Evolutionary conservation across 495 filamentous ascomycete species (phyloP).

Genomic region (Penicillium maclennaniae): DNA sequence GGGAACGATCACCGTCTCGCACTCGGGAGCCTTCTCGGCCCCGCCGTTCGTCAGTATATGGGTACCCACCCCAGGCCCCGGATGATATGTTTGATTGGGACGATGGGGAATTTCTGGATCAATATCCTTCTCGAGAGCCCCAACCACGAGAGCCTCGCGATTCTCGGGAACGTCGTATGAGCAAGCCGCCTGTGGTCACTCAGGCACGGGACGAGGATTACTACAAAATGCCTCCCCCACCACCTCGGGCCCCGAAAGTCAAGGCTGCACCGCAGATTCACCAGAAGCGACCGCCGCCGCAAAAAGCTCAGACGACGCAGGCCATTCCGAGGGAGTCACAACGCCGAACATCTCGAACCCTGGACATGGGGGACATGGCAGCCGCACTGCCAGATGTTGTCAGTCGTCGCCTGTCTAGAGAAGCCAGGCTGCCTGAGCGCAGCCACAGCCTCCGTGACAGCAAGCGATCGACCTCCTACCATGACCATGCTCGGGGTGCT

Average conservation of each 20-base stretch:
- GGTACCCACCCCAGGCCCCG: constrained; percentile 15
- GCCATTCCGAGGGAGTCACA: constrained; percentile 20
- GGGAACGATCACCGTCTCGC: constrained; percentile 33
- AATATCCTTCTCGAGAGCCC: constrained; percentile 24
- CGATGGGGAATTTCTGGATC: constrained; percentile 27
- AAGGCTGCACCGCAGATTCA: constrained; percentile 28
- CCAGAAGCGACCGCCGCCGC: constrained; percentile 28
- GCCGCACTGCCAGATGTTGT: constrained; percentile 31
- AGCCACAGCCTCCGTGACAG: constrained; percentile 30
- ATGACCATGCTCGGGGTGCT: constrained; percentile 27
- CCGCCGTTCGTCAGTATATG: constrained; percentile 36
- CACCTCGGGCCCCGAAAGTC: constrained; percentile 34
- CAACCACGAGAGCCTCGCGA: constrained; percentile 7
- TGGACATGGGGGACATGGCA: constrained; percentile 34
- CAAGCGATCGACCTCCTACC: constrained; percentile 31
- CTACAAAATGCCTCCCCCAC: constrained; percentile 41
- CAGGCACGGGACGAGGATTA: constrained; percentile 41
- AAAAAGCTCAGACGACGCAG: constrained; percentile 25
- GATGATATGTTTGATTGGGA: constrained; percentile 31
- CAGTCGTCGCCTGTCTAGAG: constrained; percentile 29
- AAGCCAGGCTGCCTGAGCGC: constrained; percentile 32
- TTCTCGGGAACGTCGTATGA: constrained; percentile 9
- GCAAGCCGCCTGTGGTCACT: constrained; percentile 1
- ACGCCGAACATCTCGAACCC: constrained; percentile 30
- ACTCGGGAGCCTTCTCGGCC: constrained; percentile 29